Conservation (phyloP, 805 yeast genomes). For the Candida ovalis region DNA sequence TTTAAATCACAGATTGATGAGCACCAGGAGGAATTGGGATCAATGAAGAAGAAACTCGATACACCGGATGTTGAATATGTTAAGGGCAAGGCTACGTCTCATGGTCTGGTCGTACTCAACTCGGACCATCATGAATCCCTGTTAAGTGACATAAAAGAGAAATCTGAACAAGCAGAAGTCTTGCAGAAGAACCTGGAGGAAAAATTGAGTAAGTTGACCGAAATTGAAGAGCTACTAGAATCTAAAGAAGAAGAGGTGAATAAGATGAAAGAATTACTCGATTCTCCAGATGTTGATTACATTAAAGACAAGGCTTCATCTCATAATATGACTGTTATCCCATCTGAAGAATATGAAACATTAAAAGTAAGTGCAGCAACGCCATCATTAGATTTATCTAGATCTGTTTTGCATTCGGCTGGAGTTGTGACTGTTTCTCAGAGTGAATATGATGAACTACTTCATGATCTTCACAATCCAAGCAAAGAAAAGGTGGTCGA, state of each 20-base stretch:
- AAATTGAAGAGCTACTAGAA: not conserved
- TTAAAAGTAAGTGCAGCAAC: not conserved
- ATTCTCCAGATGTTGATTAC: constrained; percentile 25
- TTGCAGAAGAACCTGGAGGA: not conserved
- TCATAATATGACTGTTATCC: constrained; percentile 4
- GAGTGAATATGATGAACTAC: constrained; percentile 4
- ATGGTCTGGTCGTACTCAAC: constrained; percentile 22
- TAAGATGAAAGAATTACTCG: constrained; percentile 8
- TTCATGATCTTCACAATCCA: constrained; percentile 5
- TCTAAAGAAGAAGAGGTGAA: not conserved
- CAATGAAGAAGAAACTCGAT: constrained; percentile 11
- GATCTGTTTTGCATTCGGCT: constrained; percentile 10
- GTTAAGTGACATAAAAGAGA: not conserved
- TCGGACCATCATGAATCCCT: constrained; percentile 9
- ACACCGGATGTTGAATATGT: constrained; percentile 31
- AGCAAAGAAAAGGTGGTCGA: constrained; percentile 12
- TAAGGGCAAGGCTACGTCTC: constrained; percentile 23
- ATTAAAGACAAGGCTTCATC: constrained; percentile 8
- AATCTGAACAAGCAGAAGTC: not conserved
- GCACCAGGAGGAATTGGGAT: constrained; percentile 7
- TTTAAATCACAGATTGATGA: constrained; percentile 1
- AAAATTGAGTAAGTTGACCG: not conserved
- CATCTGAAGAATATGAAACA: constrained; percentile 3
- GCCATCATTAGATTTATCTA: constrained; percentile 2
- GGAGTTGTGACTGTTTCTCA: constrained; percentile 16